phyloP scores from a whole-genome alignment of 2,329 filamentous ascomycete species.

The Purpureocillium lavendulum region DNA sequence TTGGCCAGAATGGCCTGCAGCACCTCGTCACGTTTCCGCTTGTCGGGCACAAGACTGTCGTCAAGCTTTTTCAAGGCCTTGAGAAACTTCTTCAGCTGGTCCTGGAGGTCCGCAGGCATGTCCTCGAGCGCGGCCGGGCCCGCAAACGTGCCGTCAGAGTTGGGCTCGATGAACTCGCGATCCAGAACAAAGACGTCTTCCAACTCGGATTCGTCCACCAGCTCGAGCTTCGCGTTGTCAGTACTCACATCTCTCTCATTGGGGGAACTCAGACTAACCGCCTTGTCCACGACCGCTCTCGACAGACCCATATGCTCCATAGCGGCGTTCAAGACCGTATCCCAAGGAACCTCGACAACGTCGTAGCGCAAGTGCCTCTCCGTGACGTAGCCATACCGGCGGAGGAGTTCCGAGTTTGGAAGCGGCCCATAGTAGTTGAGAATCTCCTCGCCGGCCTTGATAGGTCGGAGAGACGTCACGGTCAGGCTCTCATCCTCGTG shows the following conservation, averaged over 20 bases:
- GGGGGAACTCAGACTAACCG: conserved; percentile 31
- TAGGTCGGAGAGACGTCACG: conserved; percentile 62
- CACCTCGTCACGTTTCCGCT: conserved; percentile 39
- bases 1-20: conserved; percentile 29
- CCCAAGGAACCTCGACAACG: conserved; percentile 68
- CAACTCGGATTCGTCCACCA: conserved; percentile 55
- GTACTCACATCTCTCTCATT: conserved; percentile 1
- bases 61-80: conserved; percentile 39
- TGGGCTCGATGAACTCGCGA: conserved; percentile 42
- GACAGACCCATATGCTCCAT: conserved; percentile 28
- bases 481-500: conserved; percentile 49
- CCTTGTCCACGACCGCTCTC: conserved; percentile 28
- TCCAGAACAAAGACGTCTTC: conserved; percentile 70
- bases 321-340: conserved; percentile 42
- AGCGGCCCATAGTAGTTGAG: conserved; percentile 86
- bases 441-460: conserved; percentile 65
- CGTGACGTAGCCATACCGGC: conserved; percentile 84
- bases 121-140: conserved; percentile 27
- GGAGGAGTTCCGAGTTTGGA: conserved; percentile 71
- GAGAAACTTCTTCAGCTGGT: conserved; percentile 41
- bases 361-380: conserved; percentile 69
- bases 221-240: conserved; percentile 24
- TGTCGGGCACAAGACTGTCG: conserved; percentile 35
- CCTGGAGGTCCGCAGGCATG: conserved; percentile 41
- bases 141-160: conserved; percentile 36